Evolutionary conservation across 2,329 filamentous ascomycete genomes (phyloP), one percentile per base, ranked within the genome.

Genomic region (Camptophora hylomeconis): DNA sequence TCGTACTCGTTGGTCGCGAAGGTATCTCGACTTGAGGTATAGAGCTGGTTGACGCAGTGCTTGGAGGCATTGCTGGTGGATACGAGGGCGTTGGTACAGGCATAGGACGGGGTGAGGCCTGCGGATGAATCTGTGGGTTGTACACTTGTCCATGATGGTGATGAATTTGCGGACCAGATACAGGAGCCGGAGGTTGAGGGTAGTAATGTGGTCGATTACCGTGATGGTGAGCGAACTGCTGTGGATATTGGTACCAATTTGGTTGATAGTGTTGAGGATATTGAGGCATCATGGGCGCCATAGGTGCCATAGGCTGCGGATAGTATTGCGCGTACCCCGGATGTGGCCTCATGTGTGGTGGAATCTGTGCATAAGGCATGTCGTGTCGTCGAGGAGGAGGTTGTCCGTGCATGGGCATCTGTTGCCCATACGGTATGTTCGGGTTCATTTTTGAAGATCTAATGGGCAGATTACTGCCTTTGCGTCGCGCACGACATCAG

Each of bases 241-340:
- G 50, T 31, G 52, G 53, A 16, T 53, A 46, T 31, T 48, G 49
- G 44, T 61, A 60, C 60, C 60, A 63, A 46, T 50, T 35, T 43
- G 42, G 54, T 38, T 45, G 48, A 38, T 58, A 63, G 41, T 52
- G 63, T 48, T 53, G 57, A 41, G 41, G 60, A 46, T 41, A 54
- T 48, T 48, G 62, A 48, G 49, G 61, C 51, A 46, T 57, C 45
- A 45, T 56, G 47, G 48, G 70, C 56, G 48, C 67, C n/a, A n/a
- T n/a, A n/a, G n/a, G n/a, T 57, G 47, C 72, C 65, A 55, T 72
- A 64, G 38, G 75, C 57, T 32, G 72, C 63, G 30, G 67, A 60
- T 50, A 63, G 42, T 59, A 56, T 43, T 53, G 46, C 61, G 72
- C 73, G 45, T 78, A 71, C 26, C 58, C 70, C 33, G 69, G 70